phyloP scores from a whole-genome alignment of 192 early-diverging fungal genomes.

The Chytriomyces sp. region DNA sequence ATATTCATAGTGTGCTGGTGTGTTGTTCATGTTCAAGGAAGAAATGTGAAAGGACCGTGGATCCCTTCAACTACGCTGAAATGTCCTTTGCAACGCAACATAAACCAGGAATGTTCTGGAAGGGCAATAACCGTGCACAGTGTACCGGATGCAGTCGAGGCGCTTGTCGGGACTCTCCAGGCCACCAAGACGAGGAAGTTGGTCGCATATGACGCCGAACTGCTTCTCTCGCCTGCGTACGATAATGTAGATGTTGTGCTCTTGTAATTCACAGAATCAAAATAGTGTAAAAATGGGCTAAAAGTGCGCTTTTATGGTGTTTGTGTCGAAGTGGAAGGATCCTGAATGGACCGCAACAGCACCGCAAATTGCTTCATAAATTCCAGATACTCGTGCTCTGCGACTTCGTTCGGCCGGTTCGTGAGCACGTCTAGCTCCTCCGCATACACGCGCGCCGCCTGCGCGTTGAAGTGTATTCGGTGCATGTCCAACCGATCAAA shows the following conservation, averaged over 20 bases:
- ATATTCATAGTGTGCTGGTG: no score
- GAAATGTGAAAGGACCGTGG: no score
- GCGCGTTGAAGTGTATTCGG: background rate
- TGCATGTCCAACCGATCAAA: background rate
- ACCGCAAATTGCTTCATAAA: constrained; percentile 22
- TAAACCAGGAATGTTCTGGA: constrained; percentile 39
- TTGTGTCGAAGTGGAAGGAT: no score
- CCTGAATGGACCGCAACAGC: constrained; percentile 8
- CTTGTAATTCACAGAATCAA: background rate
- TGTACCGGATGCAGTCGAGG: constrained; percentile 53
- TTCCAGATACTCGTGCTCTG: constrained; percentile 23
- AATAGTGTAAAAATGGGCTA: background rate
- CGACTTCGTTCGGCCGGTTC: constrained; percentile 4
- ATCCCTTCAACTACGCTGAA: no score
- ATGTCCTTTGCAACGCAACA: no score
- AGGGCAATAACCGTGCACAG: no score
- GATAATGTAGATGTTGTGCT: constrained; percentile 24
- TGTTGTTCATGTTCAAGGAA: no score
- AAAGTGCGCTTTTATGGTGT: no score
- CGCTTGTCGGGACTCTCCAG: constrained; percentile 51
- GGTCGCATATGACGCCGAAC: constrained; percentile 34
- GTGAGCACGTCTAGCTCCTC: background rate
- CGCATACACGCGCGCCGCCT: background rate
- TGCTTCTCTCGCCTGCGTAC: constrained; percentile 6
- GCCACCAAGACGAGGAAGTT: constrained; percentile 59